Percentiles rank a stretch among this genome's conserved stretches.
Conservation (phyloP, 2,329 filamentous ascomycete genomes). For the Colletotrichum salicis region DNA sequence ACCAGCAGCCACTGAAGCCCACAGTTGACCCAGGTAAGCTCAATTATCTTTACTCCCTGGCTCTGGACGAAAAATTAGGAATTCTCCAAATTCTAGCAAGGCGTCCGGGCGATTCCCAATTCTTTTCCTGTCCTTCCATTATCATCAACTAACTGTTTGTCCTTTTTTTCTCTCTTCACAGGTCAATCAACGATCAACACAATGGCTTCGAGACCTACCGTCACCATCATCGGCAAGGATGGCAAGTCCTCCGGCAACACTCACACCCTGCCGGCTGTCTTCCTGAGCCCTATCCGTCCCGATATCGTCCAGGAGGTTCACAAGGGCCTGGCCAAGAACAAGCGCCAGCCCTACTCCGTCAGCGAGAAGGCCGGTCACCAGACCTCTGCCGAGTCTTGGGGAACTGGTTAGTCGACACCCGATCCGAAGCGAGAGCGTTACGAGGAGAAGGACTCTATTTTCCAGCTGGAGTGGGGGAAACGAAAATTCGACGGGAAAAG, state of each 20-base stretch:
- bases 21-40: slow-evolving; percentile 53
- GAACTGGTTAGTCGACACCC: slow-evolving; percentile 81
- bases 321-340: slow-evolving; percentile 99
- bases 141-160: slow-evolving; percentile 34
- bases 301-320: slow-evolving; percentile 99
- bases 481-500: background rate
- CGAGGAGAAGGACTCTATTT: background rate
- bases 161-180: slow-evolving; percentile 10
- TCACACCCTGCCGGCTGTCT: slow-evolving; percentile 94
- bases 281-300: slow-evolving; percentile 95
- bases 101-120: slow-evolving; percentile 15
- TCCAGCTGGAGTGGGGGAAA: background rate
- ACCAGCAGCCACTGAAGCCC: slow-evolving; percentile 42
- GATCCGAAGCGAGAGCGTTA: background rate
- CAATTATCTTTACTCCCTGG: slow-evolving; percentile 3
- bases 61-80: background rate
- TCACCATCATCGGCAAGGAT: slow-evolving; percentile 97
- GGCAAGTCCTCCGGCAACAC: slow-evolving; percentile 90
- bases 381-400: slow-evolving; percentile 99
- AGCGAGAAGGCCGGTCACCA: slow-evolving; percentile 99
- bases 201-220: slow-evolving; percentile 97
- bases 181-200: slow-evolving; percentile 50
- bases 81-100: slow-evolving; percentile 20
- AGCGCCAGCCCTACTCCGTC: slow-evolving; percentile 98
- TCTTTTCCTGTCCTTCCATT: slow-evolving; percentile 9